Base-by-base conservation (phyloP, 257 asterid genomes). In the Jaltomata sinuosa region DNA sequence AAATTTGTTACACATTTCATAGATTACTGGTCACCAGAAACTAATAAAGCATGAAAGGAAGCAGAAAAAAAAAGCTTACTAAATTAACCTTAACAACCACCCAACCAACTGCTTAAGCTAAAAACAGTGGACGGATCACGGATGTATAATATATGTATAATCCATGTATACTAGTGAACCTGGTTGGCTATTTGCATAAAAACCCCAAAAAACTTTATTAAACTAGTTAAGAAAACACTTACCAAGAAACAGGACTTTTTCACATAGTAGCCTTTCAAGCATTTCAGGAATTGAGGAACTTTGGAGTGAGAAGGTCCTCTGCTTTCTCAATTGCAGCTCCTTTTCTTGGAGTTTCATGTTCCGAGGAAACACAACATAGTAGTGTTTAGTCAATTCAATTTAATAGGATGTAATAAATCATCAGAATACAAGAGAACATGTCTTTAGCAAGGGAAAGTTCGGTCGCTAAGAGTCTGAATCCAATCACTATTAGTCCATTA, bases 211-310 rank as follows among this genome's bases (percentile, higher is more conserved):
- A 42, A 50, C 15, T 21, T 50, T 16, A 6, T 16, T 50, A 42
- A 42, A 42, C 15, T 38, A 38, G 34, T 71, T 74, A 42, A 74
- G 38, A 74, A 72, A 22, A 45, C 19, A 8, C 88, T 86, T 61
- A 83, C 88, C 86, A 83, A 1, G 29, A 57, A 11, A 68, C 59
- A 65, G 14, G 81, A 25, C 50, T 5, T 11, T 0, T 27, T 10
- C 19, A 86, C 82, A 36, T 86, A 77, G 81, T 86, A 83, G 52
- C 50, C 3, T 72, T 65, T 78, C 55, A 86, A 65, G 14, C 5
- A 22, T 27, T 18, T 65, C 55, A 74, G 82, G 34, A 83, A 83
- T 29, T 38, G 52, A 29, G 81, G 77, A 57, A n/a, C 6, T 79
- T 7, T 55, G 82, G 21, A 29, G 21, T 16, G 59, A 86, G 81